phyloP scores from a whole-genome alignment of 306 rosid species.

The Styphnolobium japonicum region DNA sequence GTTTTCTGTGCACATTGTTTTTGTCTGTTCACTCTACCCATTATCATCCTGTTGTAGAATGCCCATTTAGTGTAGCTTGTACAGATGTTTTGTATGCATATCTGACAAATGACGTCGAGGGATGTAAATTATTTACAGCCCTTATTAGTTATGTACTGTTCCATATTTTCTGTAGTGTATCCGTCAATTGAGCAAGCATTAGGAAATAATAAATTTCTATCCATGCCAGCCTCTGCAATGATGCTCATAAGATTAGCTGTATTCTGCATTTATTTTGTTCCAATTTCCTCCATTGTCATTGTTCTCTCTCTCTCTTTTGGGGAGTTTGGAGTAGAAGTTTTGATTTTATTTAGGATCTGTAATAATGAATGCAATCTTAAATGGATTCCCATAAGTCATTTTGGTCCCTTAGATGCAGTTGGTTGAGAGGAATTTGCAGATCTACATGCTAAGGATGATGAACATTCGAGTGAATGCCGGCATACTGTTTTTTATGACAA shows the following conservation, averaged over 20 bases:
- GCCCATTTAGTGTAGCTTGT: not conserved
- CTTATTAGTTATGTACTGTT: not conserved
- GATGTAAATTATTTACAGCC: not conserved
- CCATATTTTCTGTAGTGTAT: not conserved
- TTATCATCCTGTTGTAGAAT: not conserved
- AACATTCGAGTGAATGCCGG: constrained; percentile 5
- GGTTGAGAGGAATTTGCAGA: constrained; percentile 33
- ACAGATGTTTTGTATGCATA: not conserved
- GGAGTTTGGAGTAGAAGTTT: not conserved
- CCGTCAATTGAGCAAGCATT: not conserved
- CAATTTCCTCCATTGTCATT: not conserved
- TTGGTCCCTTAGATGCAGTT: constrained; percentile 43
- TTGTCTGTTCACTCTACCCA: no score
- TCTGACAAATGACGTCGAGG: not conserved
- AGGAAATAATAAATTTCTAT: not conserved
- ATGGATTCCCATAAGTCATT: not conserved
- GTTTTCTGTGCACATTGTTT: not conserved
- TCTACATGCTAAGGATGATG: not conserved
- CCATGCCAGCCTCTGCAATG: not conserved
- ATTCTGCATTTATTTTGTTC: not conserved
- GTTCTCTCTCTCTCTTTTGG: not conserved
- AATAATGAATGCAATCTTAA: not conserved
- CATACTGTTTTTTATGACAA: not conserved
- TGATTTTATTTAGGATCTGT: not conserved
- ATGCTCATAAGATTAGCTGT: not conserved